Percentiles rank a stretch among this genome's conserved stretches.
Conservation (phyloP, 1,284 basidiomycete genomes). For the Volvariella volvacea region DNA sequence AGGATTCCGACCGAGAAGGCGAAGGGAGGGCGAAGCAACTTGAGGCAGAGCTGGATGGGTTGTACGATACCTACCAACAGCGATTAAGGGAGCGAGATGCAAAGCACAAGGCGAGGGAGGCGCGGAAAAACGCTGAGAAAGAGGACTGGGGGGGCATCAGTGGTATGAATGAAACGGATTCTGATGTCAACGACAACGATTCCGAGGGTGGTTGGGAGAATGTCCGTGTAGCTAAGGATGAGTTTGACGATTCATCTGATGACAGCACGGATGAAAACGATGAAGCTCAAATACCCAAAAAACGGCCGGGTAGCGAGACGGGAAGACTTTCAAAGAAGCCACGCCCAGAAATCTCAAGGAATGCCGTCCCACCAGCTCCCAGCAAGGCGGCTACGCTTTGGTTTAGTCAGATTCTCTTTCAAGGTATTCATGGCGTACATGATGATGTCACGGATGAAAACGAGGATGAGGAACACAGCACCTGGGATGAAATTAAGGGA, state of each 20-base stretch:
- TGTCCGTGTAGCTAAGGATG: constrained; percentile 57
- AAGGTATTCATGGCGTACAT: constrained; percentile 38
- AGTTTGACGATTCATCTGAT: constrained; percentile 52
- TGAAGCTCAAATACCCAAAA: not conserved
- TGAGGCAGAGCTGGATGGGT: constrained; percentile 81
- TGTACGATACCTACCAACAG: constrained; percentile 87
- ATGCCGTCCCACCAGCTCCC: constrained; percentile 18
- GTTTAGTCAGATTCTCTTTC: constrained; percentile 96
- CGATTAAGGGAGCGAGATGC: constrained; percentile 81
- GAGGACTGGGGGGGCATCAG: constrained; percentile 78
- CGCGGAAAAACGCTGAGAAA: constrained; percentile 64
- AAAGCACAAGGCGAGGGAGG: constrained; percentile 86
- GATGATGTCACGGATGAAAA: constrained; percentile 42
- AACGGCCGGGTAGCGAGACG: constrained; percentile 16
- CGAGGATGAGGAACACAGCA: constrained; percentile 32
- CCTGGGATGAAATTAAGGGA: constrained; percentile 18
- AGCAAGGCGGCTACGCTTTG: constrained; percentile 66
- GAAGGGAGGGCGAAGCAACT: constrained; percentile 60
- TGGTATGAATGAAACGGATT: constrained; percentile 41
- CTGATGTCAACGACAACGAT: constrained; percentile 36
- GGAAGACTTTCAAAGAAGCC: not conserved
- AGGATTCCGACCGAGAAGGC: constrained; percentile 62
- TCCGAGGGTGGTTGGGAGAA: constrained; percentile 72
- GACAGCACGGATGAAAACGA: constrained; percentile 44
- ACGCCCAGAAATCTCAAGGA: not conserved